Evolutionary conservation across 2,329 filamentous ascomycete species (phyloP).

Genomic region (Colletotrichum cereale): DNA sequence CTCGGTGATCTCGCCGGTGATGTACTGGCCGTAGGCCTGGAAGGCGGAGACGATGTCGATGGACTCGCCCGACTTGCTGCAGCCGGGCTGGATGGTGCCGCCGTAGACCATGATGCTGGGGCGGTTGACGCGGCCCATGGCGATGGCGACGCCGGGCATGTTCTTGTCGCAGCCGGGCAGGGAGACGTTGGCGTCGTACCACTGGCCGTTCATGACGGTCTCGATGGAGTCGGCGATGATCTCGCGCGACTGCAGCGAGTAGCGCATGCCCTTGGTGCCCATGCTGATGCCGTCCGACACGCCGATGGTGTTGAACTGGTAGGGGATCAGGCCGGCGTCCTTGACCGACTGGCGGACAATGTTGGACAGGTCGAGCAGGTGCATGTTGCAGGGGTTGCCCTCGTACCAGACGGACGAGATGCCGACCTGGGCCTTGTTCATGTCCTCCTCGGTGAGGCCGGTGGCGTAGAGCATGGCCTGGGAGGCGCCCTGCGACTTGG

Average conservation of each 20-base stretch:
- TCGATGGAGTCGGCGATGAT: conserved; percentile 98
- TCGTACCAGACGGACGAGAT: conserved; percentile 99
- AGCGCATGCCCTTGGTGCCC: conserved; percentile 98
- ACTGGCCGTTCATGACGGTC: conserved; percentile 98
- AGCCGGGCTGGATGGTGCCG: conserved; percentile 92
- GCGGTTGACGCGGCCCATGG: conserved; percentile 94
- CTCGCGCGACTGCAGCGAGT: conserved; percentile 93
- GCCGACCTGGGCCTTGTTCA: conserved; percentile 97
- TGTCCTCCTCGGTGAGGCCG: conserved; percentile 85
- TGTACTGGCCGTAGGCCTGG: conserved; percentile 96
- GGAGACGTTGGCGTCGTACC: conserved; percentile 98
- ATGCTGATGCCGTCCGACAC: conserved; percentile 98
- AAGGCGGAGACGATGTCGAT: conserved; percentile 98
- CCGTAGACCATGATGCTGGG: conserved; percentile 98
- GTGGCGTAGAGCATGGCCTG: conserved; percentile 99
- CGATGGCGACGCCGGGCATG: conserved; percentile 93
- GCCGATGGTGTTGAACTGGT: conserved; percentile 99
- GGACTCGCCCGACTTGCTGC: conserved; percentile 78
- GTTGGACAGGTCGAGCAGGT: conserved; percentile 89
- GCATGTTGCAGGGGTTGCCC: conserved; percentile 99
- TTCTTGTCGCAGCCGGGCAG: conserved; percentile 99
- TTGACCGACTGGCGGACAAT: conserved; percentile 73
- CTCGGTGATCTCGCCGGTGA: conserved; percentile 91
- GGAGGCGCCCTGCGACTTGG: conserved; percentile 97
- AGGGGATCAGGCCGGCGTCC: conserved; percentile 85